Base-by-base conservation (phyloP, 805 yeast genomes). In the Monosporozyma solicola region DNA sequence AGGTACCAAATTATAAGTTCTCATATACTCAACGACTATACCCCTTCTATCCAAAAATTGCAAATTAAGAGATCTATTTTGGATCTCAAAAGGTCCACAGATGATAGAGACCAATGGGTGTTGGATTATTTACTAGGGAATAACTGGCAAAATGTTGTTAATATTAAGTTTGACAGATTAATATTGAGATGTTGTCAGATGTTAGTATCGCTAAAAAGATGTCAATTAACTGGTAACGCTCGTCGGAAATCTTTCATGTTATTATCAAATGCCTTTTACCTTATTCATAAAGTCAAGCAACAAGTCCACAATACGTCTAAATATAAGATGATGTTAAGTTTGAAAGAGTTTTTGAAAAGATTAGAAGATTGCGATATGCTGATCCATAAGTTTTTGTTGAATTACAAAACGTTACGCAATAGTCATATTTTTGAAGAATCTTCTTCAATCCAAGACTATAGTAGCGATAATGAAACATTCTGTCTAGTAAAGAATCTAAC, bases 1-100 rank as follows among this genome's bases (percentile, higher is more conserved):
- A 72, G 79, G 47, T 80, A 79, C 59, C 62, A 71, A 3, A 61
- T 80, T 2, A 72, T 80, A 5, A 73, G 81, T 3, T 76, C 81
- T 7, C 77, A 74, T 51, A 63, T 80, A 20, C 61, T 80, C 35
- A 75, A 74, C 52, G 75, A 71, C 55, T 48, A 69, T 65, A 32
- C 69, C 66, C 43, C 58, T 61, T 39, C 65, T 61, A 49, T 65
- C 62, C 35, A 63, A 55, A 53, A 57, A 11, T 51, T 56, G 53
- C 54, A 61, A 47, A 50, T 57, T 5, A 60, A 55, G 49, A 55
- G 56, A 49, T 60, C 62, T 0, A 57, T 58, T n/a, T 25, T 57
- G 49, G 56, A 57, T 49, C 63, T 57, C 11, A 15, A 13, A 20
- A 13, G 16, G 7, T 35, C 39, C 27, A 41, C 15, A 20, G 22